Evolutionary conservation across 495 filamentous ascomycete species (phyloP).

Genomic region (Aspergillus baeticus): DNA sequence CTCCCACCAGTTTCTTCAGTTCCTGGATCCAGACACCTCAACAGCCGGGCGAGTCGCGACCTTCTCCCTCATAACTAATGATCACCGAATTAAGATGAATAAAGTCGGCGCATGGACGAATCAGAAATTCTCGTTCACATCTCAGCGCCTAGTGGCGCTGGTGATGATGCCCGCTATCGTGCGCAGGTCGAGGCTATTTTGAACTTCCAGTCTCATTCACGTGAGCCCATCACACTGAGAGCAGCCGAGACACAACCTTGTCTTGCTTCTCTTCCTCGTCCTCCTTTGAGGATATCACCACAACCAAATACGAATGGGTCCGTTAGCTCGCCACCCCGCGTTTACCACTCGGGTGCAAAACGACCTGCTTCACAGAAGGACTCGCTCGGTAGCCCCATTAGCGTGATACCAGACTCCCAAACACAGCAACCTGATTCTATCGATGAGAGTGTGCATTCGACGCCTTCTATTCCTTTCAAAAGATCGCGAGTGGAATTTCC

Average conservation of each 20-base stretch:
- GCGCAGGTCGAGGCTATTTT: constrained; percentile 60
- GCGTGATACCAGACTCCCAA: constrained; percentile 48
- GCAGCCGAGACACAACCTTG: background rate
- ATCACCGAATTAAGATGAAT: constrained; percentile 1
- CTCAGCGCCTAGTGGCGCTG: constrained; percentile 57
- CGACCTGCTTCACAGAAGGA: constrained; percentile 14
- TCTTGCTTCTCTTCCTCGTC: background rate
- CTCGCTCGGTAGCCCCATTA: constrained; percentile 44
- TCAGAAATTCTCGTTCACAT: constrained; percentile 69
- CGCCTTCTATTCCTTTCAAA: constrained; percentile 20
- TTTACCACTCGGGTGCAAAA: background rate
- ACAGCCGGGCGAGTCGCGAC: too few relatives aligned
- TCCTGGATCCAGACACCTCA: background rate
- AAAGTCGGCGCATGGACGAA: constrained; percentile 12
- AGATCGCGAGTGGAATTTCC: constrained; percentile 23
- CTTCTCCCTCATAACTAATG: background rate
- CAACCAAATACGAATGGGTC: background rate
- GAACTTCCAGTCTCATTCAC: constrained; percentile 48
- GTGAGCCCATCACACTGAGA: constrained; percentile 19
- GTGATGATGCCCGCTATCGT: constrained; percentile 64
- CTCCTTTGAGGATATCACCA: background rate
- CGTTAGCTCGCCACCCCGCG: background rate
- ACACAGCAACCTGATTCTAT: constrained; percentile 15
- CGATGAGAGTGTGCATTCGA: constrained; percentile 6
- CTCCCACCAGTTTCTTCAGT: constrained; percentile 6